Evolutionary conservation across 2,329 filamentous ascomycete species (phyloP).

Genomic region (Xylariaceae sp.): DNA sequence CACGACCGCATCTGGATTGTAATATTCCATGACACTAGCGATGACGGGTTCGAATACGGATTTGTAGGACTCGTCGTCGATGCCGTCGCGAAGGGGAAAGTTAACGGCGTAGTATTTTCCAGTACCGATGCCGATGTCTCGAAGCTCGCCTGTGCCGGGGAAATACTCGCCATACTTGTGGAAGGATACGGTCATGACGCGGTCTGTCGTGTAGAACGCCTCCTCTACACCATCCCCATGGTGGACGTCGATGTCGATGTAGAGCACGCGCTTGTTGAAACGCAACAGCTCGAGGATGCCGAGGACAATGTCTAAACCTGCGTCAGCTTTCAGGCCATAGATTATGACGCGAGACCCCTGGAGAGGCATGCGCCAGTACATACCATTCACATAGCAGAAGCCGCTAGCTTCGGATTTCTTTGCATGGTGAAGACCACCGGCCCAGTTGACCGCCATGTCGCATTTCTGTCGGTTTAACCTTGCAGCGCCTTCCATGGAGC

Average conservation of each 20-base stretch:
- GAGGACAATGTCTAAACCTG: slow-evolving; percentile 75
- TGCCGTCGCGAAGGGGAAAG: slow-evolving; percentile 85
- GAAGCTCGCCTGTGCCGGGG: slow-evolving; percentile 81
- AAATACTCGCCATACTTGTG: slow-evolving; percentile 98
- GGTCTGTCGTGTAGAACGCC: slow-evolving; percentile 86
- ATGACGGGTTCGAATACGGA: slow-evolving; percentile 90
- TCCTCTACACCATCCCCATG: slow-evolving; percentile 92
- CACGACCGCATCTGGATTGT: slow-evolving; percentile 85
- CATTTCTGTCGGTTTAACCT: slow-evolving; percentile 86
- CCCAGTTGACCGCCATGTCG: slow-evolving; percentile 98
- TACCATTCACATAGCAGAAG: slow-evolving; percentile 97
- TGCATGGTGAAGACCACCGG: slow-evolving; percentile 91
- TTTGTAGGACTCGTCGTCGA: slow-evolving; percentile 84
- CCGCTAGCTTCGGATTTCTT: slow-evolving; percentile 95
- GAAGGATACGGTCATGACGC: slow-evolving; percentile 88
- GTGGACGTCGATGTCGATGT: slow-evolving; percentile 94
- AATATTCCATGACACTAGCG: slow-evolving; percentile 77
- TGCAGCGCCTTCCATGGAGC: slow-evolving; percentile 87
- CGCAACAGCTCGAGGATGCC: slow-evolving; percentile 88
- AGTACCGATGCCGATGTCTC: slow-evolving; percentile 79
- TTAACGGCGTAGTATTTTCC: slow-evolving; percentile 90
- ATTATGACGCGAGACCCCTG: background rate
- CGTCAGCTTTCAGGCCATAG: slow-evolving; percentile 38
- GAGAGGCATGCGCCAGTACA: slow-evolving; percentile 27
- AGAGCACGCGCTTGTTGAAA: slow-evolving; percentile 87